A percentile compares a stretch with the other conserved stretches of the same genome.
These are phyloP conservation scores for Cryptosporidium baileyi DNA, from an alignment of 169 alveolate species.

Conservation along the genomic window DNA sequence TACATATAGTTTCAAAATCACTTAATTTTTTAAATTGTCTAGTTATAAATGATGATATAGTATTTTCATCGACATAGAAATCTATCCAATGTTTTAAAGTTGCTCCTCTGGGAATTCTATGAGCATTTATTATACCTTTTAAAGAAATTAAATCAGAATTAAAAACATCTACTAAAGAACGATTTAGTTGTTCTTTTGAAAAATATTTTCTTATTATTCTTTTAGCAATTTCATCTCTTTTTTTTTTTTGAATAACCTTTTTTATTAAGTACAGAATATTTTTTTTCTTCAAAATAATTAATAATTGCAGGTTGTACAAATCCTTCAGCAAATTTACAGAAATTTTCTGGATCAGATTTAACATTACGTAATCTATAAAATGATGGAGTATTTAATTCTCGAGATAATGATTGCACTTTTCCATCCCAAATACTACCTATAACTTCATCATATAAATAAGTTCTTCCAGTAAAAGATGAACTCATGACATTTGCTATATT, in stretches of 20 bases:
- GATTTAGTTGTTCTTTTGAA: neutral
- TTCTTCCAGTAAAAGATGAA: slow-evolving; percentile 6
- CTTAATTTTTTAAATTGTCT: neutral
- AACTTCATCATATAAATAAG: neutral
- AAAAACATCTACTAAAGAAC: neutral
- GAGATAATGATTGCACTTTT: neutral
- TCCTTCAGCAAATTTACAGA: slow-evolving; percentile 9
- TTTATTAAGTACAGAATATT: neutral
- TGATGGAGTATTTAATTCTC: slow-evolving; percentile 17
- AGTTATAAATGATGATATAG: slow-evolving; percentile 11
- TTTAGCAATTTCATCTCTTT: too few species aligned
- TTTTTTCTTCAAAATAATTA: slow-evolving; percentile 15
- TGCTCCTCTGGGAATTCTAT: slow-evolving; percentile 48
- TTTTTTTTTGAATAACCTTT: neutral
- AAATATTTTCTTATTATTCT: neutral
- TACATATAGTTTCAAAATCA: neutral
- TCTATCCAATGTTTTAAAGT: slow-evolving; percentile 27
- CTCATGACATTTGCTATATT: slow-evolving; percentile 26
- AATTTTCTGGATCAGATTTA: slow-evolving; percentile 30
- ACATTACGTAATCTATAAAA: slow-evolving; percentile 22
- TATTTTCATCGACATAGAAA: slow-evolving; percentile 11
- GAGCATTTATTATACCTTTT: slow-evolving; percentile 6
- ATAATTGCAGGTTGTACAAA: slow-evolving; percentile 42
- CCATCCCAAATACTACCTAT: slow-evolving; percentile 69
- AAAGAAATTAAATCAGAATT: neutral